Evolutionary conservation across 106 monocot species (phyloP), one percentile per base, ranked within the genome.

Genomic region (Amphibolis antarctica): DNA sequence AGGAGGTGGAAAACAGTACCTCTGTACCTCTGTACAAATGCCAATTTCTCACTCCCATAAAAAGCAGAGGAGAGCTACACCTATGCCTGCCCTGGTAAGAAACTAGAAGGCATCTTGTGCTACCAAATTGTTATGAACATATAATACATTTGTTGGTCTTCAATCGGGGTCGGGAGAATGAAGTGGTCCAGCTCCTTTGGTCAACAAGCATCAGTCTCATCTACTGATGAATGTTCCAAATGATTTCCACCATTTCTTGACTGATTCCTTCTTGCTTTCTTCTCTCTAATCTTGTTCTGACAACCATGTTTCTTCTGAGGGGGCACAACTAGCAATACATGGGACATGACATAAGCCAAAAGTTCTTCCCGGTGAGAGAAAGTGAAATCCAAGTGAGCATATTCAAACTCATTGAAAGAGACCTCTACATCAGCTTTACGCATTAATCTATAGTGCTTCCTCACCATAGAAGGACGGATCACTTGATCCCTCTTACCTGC

Each of bases 281-380:
- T 76, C 12, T 56, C 28, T 44, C 86, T 74, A 1, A 79, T 9
- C 13, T 56, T 57, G 7, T 29, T 45, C 36, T 62, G 82, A 54
- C 59, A 51, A 11, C 10, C 58, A 26, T 43, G 69, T 26, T 46
- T 46, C 27, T 71, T 62, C 44, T 57, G 42, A 6, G 81, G 66
- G 47, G 71, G 63, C 42, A 36, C 48, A 15, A 82, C 80, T 24
- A 89, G 71, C 29, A 84, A 47, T 25, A 92, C 63, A 1, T 83
- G 74, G 14, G 82, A 84, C 96, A 90, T 96, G 24, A 96, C 96
- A 73, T 84, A 90, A 6, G 90, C 61, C 69, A 96, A 66, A 47
- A 96, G 84, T 80, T 96, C 96, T 65, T 90, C 90, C 47, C 86
- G 67, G 45, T 90, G 96, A 1, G 96, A 87, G 65, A 96, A 96